Base-by-base conservation (phyloP, 2,329 filamentous ascomycete species). In the Neonectria sp. region DNA sequence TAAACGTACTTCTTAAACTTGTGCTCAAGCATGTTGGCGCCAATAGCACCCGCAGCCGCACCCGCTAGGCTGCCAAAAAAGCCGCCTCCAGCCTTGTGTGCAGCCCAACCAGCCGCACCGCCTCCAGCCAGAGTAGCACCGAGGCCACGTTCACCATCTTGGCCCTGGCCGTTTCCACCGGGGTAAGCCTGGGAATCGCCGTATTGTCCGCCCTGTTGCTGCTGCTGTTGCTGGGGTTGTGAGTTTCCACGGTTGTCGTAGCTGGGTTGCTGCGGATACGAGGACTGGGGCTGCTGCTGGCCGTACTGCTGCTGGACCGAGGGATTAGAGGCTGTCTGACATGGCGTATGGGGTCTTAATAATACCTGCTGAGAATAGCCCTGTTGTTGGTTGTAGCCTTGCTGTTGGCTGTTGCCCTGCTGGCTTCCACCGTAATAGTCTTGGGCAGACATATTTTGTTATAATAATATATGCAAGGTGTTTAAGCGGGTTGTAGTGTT, bases 1-100 rank as follows among this genome's bases (percentile, higher is more conserved):
- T 24, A 13, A 9, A 52, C 60, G 55, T 27, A 74, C 75, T 75
- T 75, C 68, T 78, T 77, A 67, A 79, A 76, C 73, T 78, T 78
- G 74, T 82, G 74, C 74, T 83, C 83, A 24, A 87, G 60, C 58
- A 83, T 69, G 68, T 87, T 87, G 4, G 86, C 86, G 4, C 82
- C 84, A 40, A 88, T 79, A 1, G 86, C 86, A 43, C 86, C 86
- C 12, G 81, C 82, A 4, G 86, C 79, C 1, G 84, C 80, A 15
- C 84, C 84, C 2, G 81, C 85, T 3, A 87, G 73, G 2, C 85
- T 86, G 33, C 84, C 85, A 37, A 88, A 70, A 31, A 83, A 68
- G 21, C 86, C 85, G 48, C 85, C 85, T 9, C 86, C 86, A 24
- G 85, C 78, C 67, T 86, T 82, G 76, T 88, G 84, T 0, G 84